Base-by-base conservation (phyloP, 2,329 filamentous ascomycete genomes). In the Domatiomyces globalis region DNA sequence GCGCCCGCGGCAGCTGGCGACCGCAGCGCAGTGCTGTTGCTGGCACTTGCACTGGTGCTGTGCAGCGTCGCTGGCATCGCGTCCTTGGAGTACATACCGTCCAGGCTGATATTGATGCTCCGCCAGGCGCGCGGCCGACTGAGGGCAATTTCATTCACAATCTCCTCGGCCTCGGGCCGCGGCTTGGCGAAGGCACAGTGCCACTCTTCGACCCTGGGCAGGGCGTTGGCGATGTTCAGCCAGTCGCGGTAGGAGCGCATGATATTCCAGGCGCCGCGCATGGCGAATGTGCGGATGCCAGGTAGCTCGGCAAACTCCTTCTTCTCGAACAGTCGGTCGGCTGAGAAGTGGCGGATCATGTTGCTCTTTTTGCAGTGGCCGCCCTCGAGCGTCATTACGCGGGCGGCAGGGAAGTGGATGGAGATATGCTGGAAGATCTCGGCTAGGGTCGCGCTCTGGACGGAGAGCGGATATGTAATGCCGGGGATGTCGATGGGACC, bases 221-320 rank as follows among this genome's bases (percentile, higher is more conserved):
- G 64, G 4, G 83, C 82, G 10, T 68, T 65, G 18, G 79, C 71
- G 48, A 88, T 74, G 49, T 72, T 73, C 51, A 73, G 67, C 66
- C 84, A 87, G 63, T 87, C 82, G 17, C 71, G 68, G 44, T 77
- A 69, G 15, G 75, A 71, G 46, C 84, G 73, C 65, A 86, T 83
- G 25, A 87, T 72, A 61, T 87, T 87, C 84, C 84, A 88, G 58
- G 86, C 82, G 5, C 84, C 84, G 60, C 83, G 81, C 65, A 83
- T 83, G 44, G 87, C 77, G 18, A 87, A 72, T 0, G 82, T 85
- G 49, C 75, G 75, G 29, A 87, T 75, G 2, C 77, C 76, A 2
- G 70, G 64, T 2, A 84, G 69, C 10, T 62, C 60, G 5, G 53
- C 47, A 54, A 56, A 56, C 6, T 59, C 49, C 33, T 66, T 63